These are phyloP conservation scores for Stereocaulon alpinum DNA, from an alignment of 495 filamentous ascomycete genomes.

Conservation along the genomic window DNA sequence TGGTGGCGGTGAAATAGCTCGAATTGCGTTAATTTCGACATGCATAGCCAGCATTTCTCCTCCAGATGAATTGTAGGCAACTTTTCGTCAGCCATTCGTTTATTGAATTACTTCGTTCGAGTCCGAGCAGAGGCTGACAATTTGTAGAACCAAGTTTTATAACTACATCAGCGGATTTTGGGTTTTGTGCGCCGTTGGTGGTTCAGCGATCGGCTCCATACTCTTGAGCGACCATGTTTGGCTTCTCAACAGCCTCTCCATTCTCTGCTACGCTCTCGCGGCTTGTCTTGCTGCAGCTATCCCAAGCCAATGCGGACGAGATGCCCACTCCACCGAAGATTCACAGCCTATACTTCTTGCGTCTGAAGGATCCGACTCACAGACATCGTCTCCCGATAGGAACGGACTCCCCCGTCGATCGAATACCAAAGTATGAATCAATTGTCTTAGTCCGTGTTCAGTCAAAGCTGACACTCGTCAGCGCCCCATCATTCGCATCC, in stretches of 20 bases:
- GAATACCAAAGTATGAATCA: background rate
- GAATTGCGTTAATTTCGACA: constrained; percentile 3
- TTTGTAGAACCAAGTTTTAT: constrained; percentile 13
- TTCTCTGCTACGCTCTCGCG: constrained; percentile 9
- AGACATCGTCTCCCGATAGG: background rate
- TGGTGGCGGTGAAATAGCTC: constrained; percentile 15
- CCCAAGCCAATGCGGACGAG: constrained; percentile 3
- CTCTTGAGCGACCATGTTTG: constrained; percentile 20
- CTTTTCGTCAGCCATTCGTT: background rate
- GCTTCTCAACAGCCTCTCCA: constrained; percentile 12
- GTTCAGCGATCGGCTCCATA: constrained; percentile 15
- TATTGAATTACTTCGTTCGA: background rate
- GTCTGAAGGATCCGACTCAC: background rate
- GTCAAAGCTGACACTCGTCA: background rate
- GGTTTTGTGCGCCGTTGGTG: constrained; percentile 12
- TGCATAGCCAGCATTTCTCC: constrained; percentile 12
- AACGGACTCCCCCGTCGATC: background rate
- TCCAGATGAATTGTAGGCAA: constrained; percentile 13
- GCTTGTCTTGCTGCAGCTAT: constrained; percentile 6
- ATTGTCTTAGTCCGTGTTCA: background rate
- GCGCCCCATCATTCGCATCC: background rate
- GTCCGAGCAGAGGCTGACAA: background rate
- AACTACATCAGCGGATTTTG: constrained; percentile 19
- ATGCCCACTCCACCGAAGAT: background rate
- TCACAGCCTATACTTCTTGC: background rate